Base-by-base conservation (phyloP, 2,329 filamentous ascomycete species). In the Cladobotryum protrusum region DNA sequence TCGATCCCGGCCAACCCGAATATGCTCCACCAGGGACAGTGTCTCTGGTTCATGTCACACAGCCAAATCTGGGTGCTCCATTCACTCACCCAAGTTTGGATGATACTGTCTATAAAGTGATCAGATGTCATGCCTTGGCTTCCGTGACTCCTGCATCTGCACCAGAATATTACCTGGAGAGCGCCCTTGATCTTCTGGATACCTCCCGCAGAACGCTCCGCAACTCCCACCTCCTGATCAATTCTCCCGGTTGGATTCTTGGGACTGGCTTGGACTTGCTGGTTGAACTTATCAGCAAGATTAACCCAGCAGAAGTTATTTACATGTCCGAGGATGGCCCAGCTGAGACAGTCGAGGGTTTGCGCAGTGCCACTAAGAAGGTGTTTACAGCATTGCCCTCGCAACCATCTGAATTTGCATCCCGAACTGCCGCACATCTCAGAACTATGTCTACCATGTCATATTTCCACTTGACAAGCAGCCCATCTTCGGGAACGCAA, bases 1-100 rank as follows among this genome's bases (percentile, higher is more conserved):
- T 92, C 9, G 87, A 93, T 61, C 85, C 86, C 1, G 85, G 83
- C 0, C 87, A 90, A 59, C 86, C 87, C 3, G 87, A 91, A 61
- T 90, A 86, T 62, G 79, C 79, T 0, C 76, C 83, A 1, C 79
- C 83, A 1, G 87, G 87, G 1, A 82, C 85, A 13, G 61, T 92
- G 17, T 87, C 86, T 1, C 77, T 92, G 4, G 70, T 84, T 13
- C 73, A 79, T 24, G 67, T 90, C 11, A 72, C 70, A 1, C 66
- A 74, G 29, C 79, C 83, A 0, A 82, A 88, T 45, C 69, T 91
- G 5, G 77, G 81, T 0, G 79, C 85, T 1, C 74, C 85, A 0
- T 91, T 87, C 59, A 81, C 81, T 7, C 85, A 87, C 56, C 76
- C 69, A 3, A 59, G 66, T 6, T 54, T 67, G 34, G 57, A 59